These are phyloP conservation scores for Daldinia decipiens DNA, from an alignment of 495 filamentous ascomycete genomes.

Conservation along the genomic window DNA sequence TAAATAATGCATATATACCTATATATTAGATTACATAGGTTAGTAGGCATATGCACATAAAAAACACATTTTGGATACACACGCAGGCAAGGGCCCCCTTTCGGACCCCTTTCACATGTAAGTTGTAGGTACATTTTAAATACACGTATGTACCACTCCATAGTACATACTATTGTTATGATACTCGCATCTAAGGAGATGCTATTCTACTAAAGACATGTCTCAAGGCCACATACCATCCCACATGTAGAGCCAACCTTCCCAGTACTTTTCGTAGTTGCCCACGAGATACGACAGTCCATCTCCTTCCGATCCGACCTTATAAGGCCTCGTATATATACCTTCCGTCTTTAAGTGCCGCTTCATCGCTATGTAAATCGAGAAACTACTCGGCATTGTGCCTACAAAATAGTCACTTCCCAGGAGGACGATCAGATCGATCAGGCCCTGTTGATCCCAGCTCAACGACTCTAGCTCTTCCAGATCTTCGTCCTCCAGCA, in stretches of 20 bases:
- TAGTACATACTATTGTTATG: background rate
- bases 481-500: slow-evolving; percentile 50
- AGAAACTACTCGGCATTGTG: slow-evolving; percentile 59
- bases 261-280: slow-evolving; percentile 56
- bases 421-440: slow-evolving; percentile 55
- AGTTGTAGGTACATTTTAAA: too few species aligned
- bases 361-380: slow-evolving; percentile 57
- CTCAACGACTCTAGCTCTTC: slow-evolving; percentile 51
- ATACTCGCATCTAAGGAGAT: slow-evolving; percentile 6
- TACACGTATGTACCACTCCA: too few species aligned
- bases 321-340: slow-evolving; percentile 56
- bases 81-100: too few species aligned
- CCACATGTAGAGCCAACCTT: slow-evolving; percentile 59
- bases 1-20: too few species aligned
- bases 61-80: too few species aligned
- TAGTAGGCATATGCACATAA: too few species aligned
- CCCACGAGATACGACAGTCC: slow-evolving; percentile 57
- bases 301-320: slow-evolving; percentile 55
- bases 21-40: too few species aligned
- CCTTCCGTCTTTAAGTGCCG: slow-evolving; percentile 54
- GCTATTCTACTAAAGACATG: background rate
- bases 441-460: slow-evolving; percentile 59
- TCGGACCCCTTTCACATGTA: too few species aligned
- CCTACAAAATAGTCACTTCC: slow-evolving; percentile 56
- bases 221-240: slow-evolving; percentile 58